Base-by-base conservation (phyloP, 2,329 filamentous ascomycete species). In the Cytospora leucostoma region DNA sequence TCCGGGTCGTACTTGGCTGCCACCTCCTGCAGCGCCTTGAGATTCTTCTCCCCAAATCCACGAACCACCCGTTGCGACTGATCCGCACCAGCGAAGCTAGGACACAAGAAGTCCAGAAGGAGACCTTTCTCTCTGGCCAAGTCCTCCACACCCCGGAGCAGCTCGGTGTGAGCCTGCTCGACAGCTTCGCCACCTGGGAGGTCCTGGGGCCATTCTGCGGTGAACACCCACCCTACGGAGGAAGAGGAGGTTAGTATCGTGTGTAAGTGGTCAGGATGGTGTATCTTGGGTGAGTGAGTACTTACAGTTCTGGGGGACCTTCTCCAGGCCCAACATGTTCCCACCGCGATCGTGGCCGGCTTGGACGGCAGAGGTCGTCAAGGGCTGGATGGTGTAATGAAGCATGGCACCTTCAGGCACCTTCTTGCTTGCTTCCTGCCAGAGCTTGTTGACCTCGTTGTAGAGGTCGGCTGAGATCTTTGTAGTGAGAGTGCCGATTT, bases 311-410 rank as follows among this genome's bases (percentile, higher is more conserved):
- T 55, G 52, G 11, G 59, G 59, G n/a, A 61, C 51, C 51, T 61
- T 49, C 38, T 50, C 33, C 17, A 61, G 52, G 1, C 59, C 59
- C 19, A 61, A 32, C 12, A 17, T 17, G 15, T 56, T 61, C 3
- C 51, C 40, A 17, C 59, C 52, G n/a, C 38, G 51, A n/a, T 50
- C 33, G 17, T 55, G 27, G 11, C 59, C 40, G 7, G 51, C 59
- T 13, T 38, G 32, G 15, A 61, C 51, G 17, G 51, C 59, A 33
- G n/a, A 13, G 3, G 59, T 49, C 11, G 52, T 21, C 7, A 56
- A 34, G 17, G 59, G 59, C 59, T 61, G 59, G n/a, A 61, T 40
- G 3, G 59, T 61, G 21, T 61, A 61, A 33, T 61, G 51, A 17
- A 61, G 38, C 13, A 35, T 8, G 13, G 51, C 59, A n/a, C 15